Evolutionary conservation across 1,139 yeast species (phyloP).

Genomic region (Casaregolazyma suthepensis): DNA sequence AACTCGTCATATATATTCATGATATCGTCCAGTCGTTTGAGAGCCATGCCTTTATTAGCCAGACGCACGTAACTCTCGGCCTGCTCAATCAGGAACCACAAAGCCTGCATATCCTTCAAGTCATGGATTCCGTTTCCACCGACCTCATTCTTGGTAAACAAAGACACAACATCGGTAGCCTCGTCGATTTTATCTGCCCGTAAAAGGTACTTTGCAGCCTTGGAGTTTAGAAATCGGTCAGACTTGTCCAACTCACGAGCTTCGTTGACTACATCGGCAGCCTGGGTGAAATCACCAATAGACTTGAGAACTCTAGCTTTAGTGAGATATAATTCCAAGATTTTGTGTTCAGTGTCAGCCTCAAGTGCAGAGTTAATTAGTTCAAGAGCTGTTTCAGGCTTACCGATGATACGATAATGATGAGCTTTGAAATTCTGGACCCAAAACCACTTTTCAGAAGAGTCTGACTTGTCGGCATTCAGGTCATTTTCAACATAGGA

Average conservation of each 20-base stretch:
- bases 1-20: slow-evolving; percentile 64
- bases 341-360: slow-evolving; percentile 49
- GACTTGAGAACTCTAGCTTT: slow-evolving; percentile 81
- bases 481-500: slow-evolving; percentile 38
- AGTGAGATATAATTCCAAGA: slow-evolving; percentile 72
- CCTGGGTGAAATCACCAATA: slow-evolving; percentile 51
- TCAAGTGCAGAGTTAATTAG: slow-evolving; percentile 58
- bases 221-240: slow-evolving; percentile 87
- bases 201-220: slow-evolving; percentile 74
- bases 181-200: slow-evolving; percentile 74
- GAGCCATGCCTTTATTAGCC: slow-evolving; percentile 55
- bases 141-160: slow-evolving; percentile 80
- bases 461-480: slow-evolving; percentile 19
- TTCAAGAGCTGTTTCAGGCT: slow-evolving; percentile 48
- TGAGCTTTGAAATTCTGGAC: slow-evolving; percentile 75
- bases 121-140: slow-evolving; percentile 79
- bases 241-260: slow-evolving; percentile 79
- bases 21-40: slow-evolving; percentile 71
- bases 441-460: slow-evolving; percentile 64
- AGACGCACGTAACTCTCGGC: slow-evolving; percentile 71
- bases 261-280: slow-evolving; percentile 58
- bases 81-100: slow-evolving; percentile 80
- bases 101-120: slow-evolving; percentile 83
- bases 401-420: slow-evolving; percentile 54
- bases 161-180: slow-evolving; percentile 67